phyloP scores from a whole-genome alignment of 768 basidiomycete genomes.

The Amanita fuliginea region DNA sequence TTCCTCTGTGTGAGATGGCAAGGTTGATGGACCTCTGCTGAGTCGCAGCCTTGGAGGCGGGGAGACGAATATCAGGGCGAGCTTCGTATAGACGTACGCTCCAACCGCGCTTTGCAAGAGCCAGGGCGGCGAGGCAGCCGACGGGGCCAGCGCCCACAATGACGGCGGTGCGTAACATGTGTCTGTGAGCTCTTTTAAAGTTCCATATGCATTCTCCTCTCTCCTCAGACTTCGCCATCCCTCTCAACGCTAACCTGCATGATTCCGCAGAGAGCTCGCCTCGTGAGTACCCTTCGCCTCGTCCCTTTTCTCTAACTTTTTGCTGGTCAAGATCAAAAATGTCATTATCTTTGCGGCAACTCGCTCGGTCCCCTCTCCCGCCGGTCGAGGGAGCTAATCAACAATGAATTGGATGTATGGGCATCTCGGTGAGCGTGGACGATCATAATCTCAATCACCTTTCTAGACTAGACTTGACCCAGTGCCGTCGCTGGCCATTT shows the following conservation, averaged over 20 bases:
- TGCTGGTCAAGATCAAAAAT: constrained; percentile 30
- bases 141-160: constrained; percentile 90
- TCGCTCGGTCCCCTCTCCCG: constrained; percentile 81
- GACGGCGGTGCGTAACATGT: constrained; percentile 35
- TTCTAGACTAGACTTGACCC: constrained; percentile 11
- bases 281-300: constrained; percentile 19
- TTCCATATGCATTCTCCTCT: background rate
- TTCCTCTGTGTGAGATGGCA: constrained; percentile 88
- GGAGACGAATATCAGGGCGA: constrained; percentile 66
- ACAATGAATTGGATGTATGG: constrained; percentile 85
- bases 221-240: constrained; percentile 37
- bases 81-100: constrained; percentile 69
- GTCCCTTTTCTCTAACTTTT: too few species aligned
- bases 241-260: constrained; percentile 40
- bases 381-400: constrained; percentile 56
- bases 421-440: constrained; percentile 40
- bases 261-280: constrained; percentile 27
- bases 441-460: constrained; percentile 8
- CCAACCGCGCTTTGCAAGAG: constrained; percentile 85
- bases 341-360: constrained; percentile 92
- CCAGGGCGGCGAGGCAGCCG: constrained; percentile 82
- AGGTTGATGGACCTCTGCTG: constrained; percentile 92
- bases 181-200: background rate
- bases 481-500: constrained; percentile 90
- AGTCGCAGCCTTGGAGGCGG: constrained; percentile 50